Evolutionary conservation across 2,329 filamentous ascomycete species (phyloP).

Genomic region (Ilyonectria destructans): DNA sequence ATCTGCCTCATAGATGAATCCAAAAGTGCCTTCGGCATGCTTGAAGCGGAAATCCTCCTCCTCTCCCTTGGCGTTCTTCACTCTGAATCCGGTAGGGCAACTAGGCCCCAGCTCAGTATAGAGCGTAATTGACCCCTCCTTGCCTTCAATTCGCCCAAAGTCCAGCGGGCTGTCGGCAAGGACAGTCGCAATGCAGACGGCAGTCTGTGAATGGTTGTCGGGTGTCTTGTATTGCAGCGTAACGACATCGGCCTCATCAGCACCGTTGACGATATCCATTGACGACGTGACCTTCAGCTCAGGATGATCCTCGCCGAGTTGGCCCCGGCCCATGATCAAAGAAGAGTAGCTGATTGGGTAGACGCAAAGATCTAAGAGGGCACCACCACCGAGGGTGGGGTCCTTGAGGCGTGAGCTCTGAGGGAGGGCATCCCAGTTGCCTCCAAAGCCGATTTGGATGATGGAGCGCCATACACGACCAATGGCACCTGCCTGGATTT

Average conservation of each 20-base stretch:
- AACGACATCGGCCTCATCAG: slow-evolving; percentile 55
- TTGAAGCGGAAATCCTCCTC: slow-evolving; percentile 52
- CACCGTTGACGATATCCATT: slow-evolving; percentile 54
- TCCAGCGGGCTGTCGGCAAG: slow-evolving; percentile 39
- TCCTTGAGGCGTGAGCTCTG: slow-evolving; percentile 54
- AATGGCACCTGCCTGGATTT: slow-evolving; percentile 58
- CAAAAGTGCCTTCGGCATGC: slow-evolving; percentile 54
- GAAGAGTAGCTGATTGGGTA: slow-evolving; percentile 60
- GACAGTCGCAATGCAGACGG: slow-evolving; percentile 57
- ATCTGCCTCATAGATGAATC: slow-evolving; percentile 63
- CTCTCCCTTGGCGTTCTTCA: slow-evolving; percentile 51
- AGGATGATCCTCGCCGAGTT: slow-evolving; percentile 46
- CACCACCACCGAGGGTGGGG: slow-evolving; percentile 58
- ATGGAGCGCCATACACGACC: slow-evolving; percentile 57
- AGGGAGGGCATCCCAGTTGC: slow-evolving; percentile 52
- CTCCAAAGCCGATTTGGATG: slow-evolving; percentile 57
- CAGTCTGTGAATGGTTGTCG: slow-evolving; percentile 53
- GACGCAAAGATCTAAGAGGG: slow-evolving; percentile 60
- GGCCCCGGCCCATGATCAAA: slow-evolving; percentile 51
- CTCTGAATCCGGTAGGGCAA: slow-evolving; percentile 53
- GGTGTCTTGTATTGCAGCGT: slow-evolving; percentile 56
- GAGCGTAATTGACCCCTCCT: slow-evolving; percentile 55
- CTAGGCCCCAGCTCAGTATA: slow-evolving; percentile 52
- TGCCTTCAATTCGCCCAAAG: slow-evolving; percentile 59
- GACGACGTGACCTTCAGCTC: slow-evolving; percentile 55